Conservation (phyloP, 192 early-diverging fungal species). For the Lobosporangium transversale region DNA sequence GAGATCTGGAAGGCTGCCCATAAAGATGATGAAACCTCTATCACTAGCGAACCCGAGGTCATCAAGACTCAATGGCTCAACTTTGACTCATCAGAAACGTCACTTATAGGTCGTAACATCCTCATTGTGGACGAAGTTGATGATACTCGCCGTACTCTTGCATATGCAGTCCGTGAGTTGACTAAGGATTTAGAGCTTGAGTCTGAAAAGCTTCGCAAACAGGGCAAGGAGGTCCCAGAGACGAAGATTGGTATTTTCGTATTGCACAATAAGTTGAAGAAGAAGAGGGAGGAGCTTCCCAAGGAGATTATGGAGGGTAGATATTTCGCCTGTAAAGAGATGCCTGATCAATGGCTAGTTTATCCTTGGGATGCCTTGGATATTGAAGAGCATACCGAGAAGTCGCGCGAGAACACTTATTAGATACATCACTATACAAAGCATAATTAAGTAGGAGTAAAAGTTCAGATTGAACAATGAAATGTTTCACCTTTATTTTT, state of each 20-base stretch:
- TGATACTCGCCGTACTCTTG: slow-evolving; percentile 77
- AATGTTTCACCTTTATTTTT: no score
- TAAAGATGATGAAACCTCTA: slow-evolving; percentile 36
- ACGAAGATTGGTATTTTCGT: slow-evolving; percentile 80
- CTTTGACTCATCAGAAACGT: slow-evolving; percentile 72
- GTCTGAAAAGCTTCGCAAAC: slow-evolving; percentile 45
- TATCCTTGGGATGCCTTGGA: slow-evolving; percentile 82
- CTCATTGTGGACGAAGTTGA: slow-evolving; percentile 86
- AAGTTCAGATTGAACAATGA: no score
- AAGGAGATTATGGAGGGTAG: slow-evolving; percentile 62
- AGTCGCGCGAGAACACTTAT: slow-evolving; percentile 45
- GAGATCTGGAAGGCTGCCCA: slow-evolving; percentile 53
- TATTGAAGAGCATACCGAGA: slow-evolving; percentile 74
- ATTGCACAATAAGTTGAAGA: slow-evolving; percentile 82
- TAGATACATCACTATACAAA: no score
- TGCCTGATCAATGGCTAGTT: slow-evolving; percentile 78
- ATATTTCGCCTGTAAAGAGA: slow-evolving; percentile 78
- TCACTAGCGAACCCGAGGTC: slow-evolving; percentile 64
- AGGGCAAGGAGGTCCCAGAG: slow-evolving; percentile 51
- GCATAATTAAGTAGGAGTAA: no score
- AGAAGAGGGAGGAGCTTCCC: slow-evolving; percentile 71
- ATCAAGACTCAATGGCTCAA: slow-evolving; percentile 87
- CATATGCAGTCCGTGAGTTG: slow-evolving; percentile 78
- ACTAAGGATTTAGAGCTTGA: slow-evolving; percentile 72
- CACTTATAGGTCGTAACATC: slow-evolving; percentile 74